phyloP scores from a whole-genome alignment of 306 rosid genomes.

The Macrotyloma uniflorum region DNA sequence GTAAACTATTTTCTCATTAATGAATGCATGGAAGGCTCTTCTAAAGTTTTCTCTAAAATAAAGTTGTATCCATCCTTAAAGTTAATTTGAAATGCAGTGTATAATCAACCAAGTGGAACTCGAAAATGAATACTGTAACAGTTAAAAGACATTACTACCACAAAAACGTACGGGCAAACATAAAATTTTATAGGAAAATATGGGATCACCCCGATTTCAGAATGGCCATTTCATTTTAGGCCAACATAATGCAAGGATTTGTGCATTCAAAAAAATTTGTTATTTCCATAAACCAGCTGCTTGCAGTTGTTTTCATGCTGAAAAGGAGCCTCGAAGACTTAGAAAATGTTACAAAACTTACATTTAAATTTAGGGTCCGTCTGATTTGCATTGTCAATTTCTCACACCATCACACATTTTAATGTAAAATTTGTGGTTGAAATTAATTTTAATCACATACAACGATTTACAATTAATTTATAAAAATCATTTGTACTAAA shows the following conservation, averaged over 20 bases:
- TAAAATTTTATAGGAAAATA: background rate
- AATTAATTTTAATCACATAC: background rate
- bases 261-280: background rate
- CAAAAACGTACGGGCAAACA: no score
- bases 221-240: background rate
- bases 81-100: background rate
- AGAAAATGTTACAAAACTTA: background rate
- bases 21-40: background rate
- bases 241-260: conserved; percentile 10
- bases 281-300: background rate
- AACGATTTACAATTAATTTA: background rate
- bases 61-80: background rate
- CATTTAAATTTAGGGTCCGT: background rate
- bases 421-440: background rate
- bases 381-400: background rate
- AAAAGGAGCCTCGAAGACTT: background rate
- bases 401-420: background rate
- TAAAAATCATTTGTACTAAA: background rate
- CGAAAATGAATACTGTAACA: background rate
- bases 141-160: background rate
- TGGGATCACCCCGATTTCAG: background rate
- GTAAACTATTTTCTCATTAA: no score
- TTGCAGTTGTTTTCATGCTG: background rate
- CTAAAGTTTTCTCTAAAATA: background rate
- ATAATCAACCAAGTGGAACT: background rate